Conservation (phyloP, 306 rosid genomes). For the Quercus robur region DNA sequence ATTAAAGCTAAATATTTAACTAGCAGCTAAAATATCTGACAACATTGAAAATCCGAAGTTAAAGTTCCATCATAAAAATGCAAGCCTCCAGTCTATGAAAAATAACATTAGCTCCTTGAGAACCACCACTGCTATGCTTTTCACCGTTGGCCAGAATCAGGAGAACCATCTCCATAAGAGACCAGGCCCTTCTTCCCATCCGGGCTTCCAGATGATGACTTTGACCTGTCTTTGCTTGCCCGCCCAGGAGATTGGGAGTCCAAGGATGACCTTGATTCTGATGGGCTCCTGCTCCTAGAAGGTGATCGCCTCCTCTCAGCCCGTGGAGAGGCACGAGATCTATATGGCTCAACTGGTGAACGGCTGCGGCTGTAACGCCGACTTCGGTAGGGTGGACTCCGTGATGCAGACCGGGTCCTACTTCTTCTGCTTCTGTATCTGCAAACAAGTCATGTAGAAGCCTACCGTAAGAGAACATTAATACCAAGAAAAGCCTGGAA, state of each 20-base stretch:
- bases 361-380: conserved; percentile 58
- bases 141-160: conserved; percentile 36
- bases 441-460: conserved; percentile 1
- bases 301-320: conserved; percentile 40
- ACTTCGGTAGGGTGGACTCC: conserved; percentile 69
- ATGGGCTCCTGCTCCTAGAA: conserved; percentile 65
- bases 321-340: conserved; percentile 53
- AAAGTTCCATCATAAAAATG: neutral
- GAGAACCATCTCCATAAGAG: conserved; percentile 74
- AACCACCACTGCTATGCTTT: neutral
- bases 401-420: conserved; percentile 75
- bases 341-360: conserved; percentile 51
- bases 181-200: conserved; percentile 78
- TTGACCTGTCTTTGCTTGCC: conserved; percentile 45
- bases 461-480: neutral
- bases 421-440: conserved; percentile 90
- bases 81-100: neutral
- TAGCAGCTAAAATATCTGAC: neutral
- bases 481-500: neutral
- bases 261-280: conserved; percentile 49
- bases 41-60: neutral
- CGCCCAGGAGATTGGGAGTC: conserved; percentile 57
- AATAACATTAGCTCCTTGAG: neutral
- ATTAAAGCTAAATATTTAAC: neutral
- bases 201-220: conserved; percentile 66